Percentiles rank a stretch among this genome's conserved stretches.
Conservation (phyloP, 2,329 filamentous ascomycete genomes). For the Microdochium nivale region DNA sequence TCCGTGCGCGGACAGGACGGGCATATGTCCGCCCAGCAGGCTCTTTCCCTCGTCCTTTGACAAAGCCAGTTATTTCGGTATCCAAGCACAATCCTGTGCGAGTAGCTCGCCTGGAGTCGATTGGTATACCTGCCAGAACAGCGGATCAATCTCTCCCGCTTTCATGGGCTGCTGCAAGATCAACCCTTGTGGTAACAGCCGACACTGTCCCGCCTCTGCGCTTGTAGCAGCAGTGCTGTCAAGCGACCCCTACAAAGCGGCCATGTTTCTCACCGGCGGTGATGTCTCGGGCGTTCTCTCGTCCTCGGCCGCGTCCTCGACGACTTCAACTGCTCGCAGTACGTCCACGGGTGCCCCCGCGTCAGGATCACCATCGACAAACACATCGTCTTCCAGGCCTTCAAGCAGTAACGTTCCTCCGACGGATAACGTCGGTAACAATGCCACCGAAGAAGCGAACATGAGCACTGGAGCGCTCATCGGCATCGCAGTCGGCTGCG, state of each 20-base stretch:
- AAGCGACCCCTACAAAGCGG: background rate
- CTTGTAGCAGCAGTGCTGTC: background rate
- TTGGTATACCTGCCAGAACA: slow-evolving; percentile 13
- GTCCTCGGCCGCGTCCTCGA: too few species aligned
- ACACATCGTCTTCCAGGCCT: background rate
- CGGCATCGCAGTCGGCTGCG: background rate
- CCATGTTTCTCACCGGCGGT: background rate
- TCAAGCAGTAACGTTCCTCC: background rate
- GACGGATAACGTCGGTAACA: background rate
- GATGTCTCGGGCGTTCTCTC: too few species aligned
- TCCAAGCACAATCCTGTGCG: slow-evolving; percentile 7
- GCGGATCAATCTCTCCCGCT: background rate
- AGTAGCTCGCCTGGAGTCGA: background rate
- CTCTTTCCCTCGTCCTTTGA: slow-evolving; percentile 8
- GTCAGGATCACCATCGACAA: background rate
- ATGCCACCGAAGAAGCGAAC: background rate
- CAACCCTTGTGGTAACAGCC: slow-evolving; percentile 9
- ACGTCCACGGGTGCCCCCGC: too few species aligned
- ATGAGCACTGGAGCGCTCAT: background rate
- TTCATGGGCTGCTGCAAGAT: slow-evolving; percentile 15
- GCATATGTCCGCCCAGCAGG: slow-evolving; percentile 3
- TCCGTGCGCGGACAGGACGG: slow-evolving; percentile 7
- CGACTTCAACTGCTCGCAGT: too few species aligned
- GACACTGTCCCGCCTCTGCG: background rate
- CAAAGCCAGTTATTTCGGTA: slow-evolving; percentile 3